Evolutionary conservation across 805 yeast species (phyloP), one percentile per base, ranked within the genome.

Genomic region (Diddensiella caesifluorescens): DNA sequence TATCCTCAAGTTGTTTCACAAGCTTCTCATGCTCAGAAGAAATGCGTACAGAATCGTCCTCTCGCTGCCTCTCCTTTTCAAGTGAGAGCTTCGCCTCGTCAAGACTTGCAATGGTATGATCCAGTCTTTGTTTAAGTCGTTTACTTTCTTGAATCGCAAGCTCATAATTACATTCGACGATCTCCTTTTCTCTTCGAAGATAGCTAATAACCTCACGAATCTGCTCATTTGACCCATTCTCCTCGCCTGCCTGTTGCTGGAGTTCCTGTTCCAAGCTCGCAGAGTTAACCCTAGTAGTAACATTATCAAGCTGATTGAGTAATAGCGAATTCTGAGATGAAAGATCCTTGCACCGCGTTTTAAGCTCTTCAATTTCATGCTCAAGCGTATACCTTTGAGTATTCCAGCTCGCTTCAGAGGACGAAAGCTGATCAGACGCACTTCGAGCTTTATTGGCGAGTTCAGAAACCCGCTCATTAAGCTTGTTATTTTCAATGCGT

Each of bases 181-280:
- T 67, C 48, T 87, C 95, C 53, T 80, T 83, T 50, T 85, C 94
- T 47, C 81, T 77, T 35, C 89, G 79, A 44, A 87, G 64, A 52
- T 73, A 79, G 1, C 70, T 57, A 26, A 87, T 63, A 21, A 86
- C 70, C 48, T 80, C 79, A 30, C 70, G 68, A 49, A 71, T 54
- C 7, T 59, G 58, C n/a, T 47, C 52, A 9, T 45, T 41, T 12
- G 51, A 41, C 31, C 38, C 34, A 12, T 26, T 31, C 4, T 25
- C 35, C 23, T 25, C 32, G 12, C 19, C 25, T 12, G 36, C 35
- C 6, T 23, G 25, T 5, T 20, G 30, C 10, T 25, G 25, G 13
- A 15, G 37, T 16, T 25, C 40, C 26, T 23, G 28, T 2, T 19
- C 45, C n/a, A 33, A 26, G 12, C 22, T 10, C 12, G 21, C 15